Base-by-base conservation (phyloP, 2,329 filamentous ascomycete species). In the Nigrograna mackinnonii region DNA sequence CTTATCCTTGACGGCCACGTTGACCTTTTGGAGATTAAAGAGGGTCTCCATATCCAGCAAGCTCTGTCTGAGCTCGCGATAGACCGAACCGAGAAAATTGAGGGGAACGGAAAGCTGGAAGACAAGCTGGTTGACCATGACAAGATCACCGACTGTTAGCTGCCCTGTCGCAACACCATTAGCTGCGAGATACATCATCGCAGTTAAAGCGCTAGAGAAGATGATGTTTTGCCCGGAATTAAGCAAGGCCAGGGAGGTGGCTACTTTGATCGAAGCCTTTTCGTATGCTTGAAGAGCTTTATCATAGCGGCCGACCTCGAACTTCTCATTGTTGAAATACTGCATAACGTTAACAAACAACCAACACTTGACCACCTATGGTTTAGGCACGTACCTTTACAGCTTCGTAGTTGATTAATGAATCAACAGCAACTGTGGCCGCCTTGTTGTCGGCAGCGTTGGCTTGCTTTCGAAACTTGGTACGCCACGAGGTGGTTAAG, bases 291-390 rank as follows among this genome's bases (percentile, higher is more conserved):
- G 80, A 18, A 99, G 76, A 0, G 94, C 91, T 57, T 85, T 83
- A 69, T 97, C 91, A 67, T 99, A 99, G 31, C 94, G 83, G 22
- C 82, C 80, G 32, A 96, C 89, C 72, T 99, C 94, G 54, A 91
- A 97, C 53, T 87, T 89, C 64, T 99, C 95, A 62, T 99, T 99
- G 75, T 99, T 99, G 75, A 97, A 99, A 74, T 97, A 96, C 63
- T 70, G 41, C 6, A 21, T 14, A 37, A 21, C 6, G 17, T 38
- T 5, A 26, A 14, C 18, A n/a, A 13, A n/a, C 9, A 36, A 20
- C 28, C 17, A 22, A 11, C n/a, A 20, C n/a, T 7, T 9, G 14
- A 38, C n/a, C n/a, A n/a, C 11, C 37, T n/a, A 37, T 22, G 21
- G 13, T 13, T 26, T 6, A 11, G n/a, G 9, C 14, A 19, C 35